Percentiles rank a stretch among this genome's conserved stretches.
phyloP scores from a whole-genome alignment of 2,329 filamentous ascomycete genomes.

The Sphaerulina vaccinii region DNA sequence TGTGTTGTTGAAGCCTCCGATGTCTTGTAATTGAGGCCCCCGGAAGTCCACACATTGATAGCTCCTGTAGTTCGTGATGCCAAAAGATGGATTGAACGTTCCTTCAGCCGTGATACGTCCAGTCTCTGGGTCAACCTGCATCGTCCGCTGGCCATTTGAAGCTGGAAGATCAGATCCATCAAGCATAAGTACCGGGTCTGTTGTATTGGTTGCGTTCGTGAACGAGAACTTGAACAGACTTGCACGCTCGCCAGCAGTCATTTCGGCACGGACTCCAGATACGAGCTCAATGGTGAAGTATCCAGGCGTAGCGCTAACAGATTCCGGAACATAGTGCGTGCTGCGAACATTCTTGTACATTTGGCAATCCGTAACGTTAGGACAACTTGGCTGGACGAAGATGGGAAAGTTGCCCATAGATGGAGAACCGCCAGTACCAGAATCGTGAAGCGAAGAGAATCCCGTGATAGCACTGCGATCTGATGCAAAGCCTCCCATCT shows the following conservation, averaged over 20 bases:
- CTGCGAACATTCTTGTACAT: slow-evolving; percentile 55
- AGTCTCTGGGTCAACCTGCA: slow-evolving; percentile 51
- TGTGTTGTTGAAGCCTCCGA: slow-evolving; percentile 58
- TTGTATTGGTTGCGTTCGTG: slow-evolving; percentile 34
- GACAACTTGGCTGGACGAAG: slow-evolving; percentile 63
- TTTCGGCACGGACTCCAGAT: slow-evolving; percentile 58
- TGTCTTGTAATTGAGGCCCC: slow-evolving; percentile 52
- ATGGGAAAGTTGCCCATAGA: slow-evolving; percentile 72
- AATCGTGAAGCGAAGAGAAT: slow-evolving; percentile 50
- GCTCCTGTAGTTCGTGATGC: slow-evolving; percentile 55
- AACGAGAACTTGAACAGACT: slow-evolving; percentile 61
- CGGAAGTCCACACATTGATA: slow-evolving; percentile 61
- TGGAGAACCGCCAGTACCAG: slow-evolving; percentile 51
- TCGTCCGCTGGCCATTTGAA: slow-evolving; percentile 50
- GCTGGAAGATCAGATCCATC: slow-evolving; percentile 59
- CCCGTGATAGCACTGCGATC: slow-evolving; percentile 44
- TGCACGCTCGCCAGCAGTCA: slow-evolving; percentile 58
- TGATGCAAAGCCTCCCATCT: slow-evolving; percentile 50
- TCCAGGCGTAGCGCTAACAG: slow-evolving; percentile 56
- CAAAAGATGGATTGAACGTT: slow-evolving; percentile 61
- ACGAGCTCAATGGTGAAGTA: slow-evolving; percentile 58
- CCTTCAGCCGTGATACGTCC: slow-evolving; percentile 59
- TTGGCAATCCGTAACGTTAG: slow-evolving; percentile 43
- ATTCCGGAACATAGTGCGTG: slow-evolving; percentile 48
- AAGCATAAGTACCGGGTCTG: slow-evolving; percentile 56